phyloP scores from a whole-genome alignment of 2,329 filamentous ascomycete species.

The Rutstroemia sp. region DNA sequence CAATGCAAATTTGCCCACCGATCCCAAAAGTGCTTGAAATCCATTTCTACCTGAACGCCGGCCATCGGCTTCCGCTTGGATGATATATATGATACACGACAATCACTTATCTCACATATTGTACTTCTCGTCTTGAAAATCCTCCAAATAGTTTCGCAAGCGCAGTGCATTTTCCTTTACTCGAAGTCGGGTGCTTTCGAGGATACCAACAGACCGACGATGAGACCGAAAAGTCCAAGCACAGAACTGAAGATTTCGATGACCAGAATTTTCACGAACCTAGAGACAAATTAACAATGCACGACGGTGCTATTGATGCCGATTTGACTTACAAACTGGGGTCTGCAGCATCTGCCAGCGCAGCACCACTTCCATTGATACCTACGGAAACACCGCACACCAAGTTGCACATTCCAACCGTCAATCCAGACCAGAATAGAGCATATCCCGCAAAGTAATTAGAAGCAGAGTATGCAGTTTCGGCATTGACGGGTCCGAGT shows the following conservation, averaged over 20 bases:
- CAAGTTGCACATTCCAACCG: slow-evolving; percentile 91
- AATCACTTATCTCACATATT: slow-evolving; percentile 6
- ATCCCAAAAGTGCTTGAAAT: slow-evolving; percentile 13
- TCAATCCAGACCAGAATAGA: slow-evolving; percentile 91
- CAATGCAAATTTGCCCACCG: slow-evolving; percentile 13
- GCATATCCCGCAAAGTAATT: slow-evolving; percentile 94
- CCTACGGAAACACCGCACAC: slow-evolving; percentile 94
- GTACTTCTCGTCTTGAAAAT: not conserved
- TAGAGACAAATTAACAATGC: slow-evolving; percentile 32
- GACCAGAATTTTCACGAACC: slow-evolving; percentile 97
- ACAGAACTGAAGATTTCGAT: slow-evolving; percentile 99
- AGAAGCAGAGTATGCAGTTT: slow-evolving; percentile 62
- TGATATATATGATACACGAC: slow-evolving; percentile 20
- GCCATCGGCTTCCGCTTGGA: slow-evolving; percentile 8
- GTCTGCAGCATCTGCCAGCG: slow-evolving; percentile 91
- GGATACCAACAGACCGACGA: slow-evolving; percentile 84
- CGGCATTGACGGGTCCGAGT: slow-evolving; percentile 57
- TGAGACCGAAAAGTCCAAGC: slow-evolving; percentile 90
- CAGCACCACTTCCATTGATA: slow-evolving; percentile 96
- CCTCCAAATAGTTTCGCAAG: not conserved
- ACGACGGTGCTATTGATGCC: not conserved
- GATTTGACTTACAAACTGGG: slow-evolving; percentile 65
- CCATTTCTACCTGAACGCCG: slow-evolving; percentile 20
- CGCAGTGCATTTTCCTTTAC: not conserved
- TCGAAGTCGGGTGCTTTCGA: slow-evolving; percentile 72